Percentiles rank a stretch among this genome's conserved stretches.
Evolutionary conservation across 257 asterid species (phyloP).

Genomic region (Nicotiana undulata): DNA sequence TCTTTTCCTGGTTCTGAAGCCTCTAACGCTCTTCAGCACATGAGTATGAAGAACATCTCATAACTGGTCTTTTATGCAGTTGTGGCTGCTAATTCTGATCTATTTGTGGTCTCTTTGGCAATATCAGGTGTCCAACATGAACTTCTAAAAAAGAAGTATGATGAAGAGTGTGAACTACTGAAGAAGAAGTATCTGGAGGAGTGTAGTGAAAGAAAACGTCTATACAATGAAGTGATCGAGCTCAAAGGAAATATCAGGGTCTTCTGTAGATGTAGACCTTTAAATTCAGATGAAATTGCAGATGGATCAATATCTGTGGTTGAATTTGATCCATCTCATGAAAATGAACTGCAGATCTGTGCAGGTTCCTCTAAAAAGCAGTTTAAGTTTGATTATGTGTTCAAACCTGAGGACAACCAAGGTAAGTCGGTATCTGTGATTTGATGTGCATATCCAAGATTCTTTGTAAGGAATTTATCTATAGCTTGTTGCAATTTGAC

Average conservation of each 20-base stretch:
- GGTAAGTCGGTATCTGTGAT: constrained; percentile 30
- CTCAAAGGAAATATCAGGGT: constrained; percentile 94
- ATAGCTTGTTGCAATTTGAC: background rate
- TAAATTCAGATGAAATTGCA: constrained; percentile 62
- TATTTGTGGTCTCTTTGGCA: constrained; percentile 5
- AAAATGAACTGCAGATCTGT: constrained; percentile 74
- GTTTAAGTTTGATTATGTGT: constrained; percentile 79
- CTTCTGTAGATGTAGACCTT: constrained; percentile 93
- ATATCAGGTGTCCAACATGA: constrained; percentile 58
- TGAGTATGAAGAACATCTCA: constrained; percentile 37
- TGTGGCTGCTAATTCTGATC: background rate
- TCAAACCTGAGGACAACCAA: constrained; percentile 76
- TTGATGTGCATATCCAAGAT: background rate
- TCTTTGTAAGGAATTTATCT: background rate
- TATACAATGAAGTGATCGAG: constrained; percentile 89
- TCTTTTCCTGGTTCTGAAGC: constrained; percentile 53
- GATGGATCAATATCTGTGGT: constrained; percentile 58
- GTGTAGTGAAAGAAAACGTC: constrained; percentile 59
- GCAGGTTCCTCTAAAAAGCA: constrained; percentile 73
- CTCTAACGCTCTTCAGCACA: constrained; percentile 45
- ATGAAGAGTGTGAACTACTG: constrained; percentile 47
- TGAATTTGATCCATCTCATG: constrained; percentile 68
- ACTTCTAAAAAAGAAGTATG: constrained; percentile 42
- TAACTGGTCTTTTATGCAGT: constrained; percentile 1
- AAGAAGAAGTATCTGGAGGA: constrained; percentile 71